Evolutionary conservation across 2,329 filamentous ascomycete species (phyloP).

Genomic region (Sporothrix euskadiensis): DNA sequence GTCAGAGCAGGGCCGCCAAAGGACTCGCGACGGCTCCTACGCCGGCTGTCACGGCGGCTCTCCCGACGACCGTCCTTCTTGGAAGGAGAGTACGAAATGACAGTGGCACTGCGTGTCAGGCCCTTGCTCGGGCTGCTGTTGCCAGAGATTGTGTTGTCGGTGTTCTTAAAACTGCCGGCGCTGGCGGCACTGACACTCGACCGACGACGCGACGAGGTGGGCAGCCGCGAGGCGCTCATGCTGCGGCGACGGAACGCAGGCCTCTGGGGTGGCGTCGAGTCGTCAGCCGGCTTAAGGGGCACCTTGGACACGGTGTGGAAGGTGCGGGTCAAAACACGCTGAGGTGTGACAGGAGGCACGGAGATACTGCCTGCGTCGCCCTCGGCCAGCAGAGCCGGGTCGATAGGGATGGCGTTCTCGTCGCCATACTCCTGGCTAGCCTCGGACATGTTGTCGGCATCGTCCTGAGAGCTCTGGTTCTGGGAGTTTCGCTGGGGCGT

Average conservation of each 20-base stretch:
- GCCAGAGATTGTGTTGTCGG: neutral
- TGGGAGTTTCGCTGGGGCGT: conserved; percentile 25
- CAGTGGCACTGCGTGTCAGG: conserved; percentile 52
- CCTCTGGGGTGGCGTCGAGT: conserved; percentile 49
- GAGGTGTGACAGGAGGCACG: conserved; percentile 56
- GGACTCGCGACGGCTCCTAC: conserved; percentile 35
- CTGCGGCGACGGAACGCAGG: conserved; percentile 51
- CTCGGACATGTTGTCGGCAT: conserved; percentile 56
- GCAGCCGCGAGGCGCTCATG: conserved; percentile 52
- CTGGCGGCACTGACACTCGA: conserved; percentile 2
- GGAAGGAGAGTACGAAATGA: conserved; percentile 56
- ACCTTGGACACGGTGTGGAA: conserved; percentile 77
- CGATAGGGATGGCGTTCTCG: conserved; percentile 62
- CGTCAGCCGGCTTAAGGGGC: conserved; percentile 67
- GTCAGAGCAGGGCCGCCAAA: conserved; percentile 18
- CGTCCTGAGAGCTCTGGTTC: conserved; percentile 44
- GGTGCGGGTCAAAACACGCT: conserved; percentile 53
- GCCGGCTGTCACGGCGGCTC: conserved; percentile 23
- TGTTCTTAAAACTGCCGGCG: neutral
- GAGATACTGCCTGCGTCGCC: conserved; percentile 31
- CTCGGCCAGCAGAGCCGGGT: conserved; percentile 47
- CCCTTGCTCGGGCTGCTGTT: conserved; percentile 30
- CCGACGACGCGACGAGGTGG: conserved; percentile 45
- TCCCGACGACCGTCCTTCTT: conserved; percentile 41
- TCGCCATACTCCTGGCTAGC: conserved; percentile 67